Evolutionary conservation across 805 yeast species (phyloP).

Genomic region (Lachancea fermentati): DNA sequence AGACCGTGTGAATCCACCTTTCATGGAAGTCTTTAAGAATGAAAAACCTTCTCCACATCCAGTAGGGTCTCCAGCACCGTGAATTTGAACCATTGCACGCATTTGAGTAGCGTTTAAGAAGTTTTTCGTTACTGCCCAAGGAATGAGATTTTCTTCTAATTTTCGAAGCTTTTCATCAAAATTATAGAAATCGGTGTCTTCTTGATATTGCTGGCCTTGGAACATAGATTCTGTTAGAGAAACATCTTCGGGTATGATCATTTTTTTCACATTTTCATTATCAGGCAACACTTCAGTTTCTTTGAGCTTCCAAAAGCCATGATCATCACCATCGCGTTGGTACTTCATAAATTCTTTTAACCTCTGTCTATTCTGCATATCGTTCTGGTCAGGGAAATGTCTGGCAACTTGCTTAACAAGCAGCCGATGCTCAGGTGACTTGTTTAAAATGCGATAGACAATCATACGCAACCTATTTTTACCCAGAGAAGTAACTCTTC

Average conservation of each 20-base stretch:
- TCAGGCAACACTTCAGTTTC: conserved; percentile 59
- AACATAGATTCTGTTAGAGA: conserved; percentile 86
- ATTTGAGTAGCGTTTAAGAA: conserved; percentile 93
- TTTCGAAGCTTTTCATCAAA: conserved; percentile 47
- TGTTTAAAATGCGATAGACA: conserved; percentile 80
- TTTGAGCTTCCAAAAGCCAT: conserved; percentile 90
- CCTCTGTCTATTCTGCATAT: conserved; percentile 94
- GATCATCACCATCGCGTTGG: conserved; percentile 89
- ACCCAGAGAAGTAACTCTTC: conserved; percentile 89
- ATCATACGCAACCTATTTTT: conserved; percentile 91
- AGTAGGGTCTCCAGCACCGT: conserved; percentile 93
- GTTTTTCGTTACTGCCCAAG: conserved; percentile 92
- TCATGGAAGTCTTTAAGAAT: conserved; percentile 86
- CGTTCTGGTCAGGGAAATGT: conserved; percentile 96
- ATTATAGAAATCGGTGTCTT: conserved; percentile 63
- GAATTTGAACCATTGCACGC: conserved; percentile 91
- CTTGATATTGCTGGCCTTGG: conserved; percentile 81
- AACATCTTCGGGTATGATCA: conserved; percentile 90
- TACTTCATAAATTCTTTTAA: conserved; percentile 97
- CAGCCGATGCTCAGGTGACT: conserved; percentile 64
- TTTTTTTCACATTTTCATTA: conserved; percentile 69
- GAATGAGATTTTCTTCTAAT: conserved; percentile 78
- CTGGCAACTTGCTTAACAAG: conserved; percentile 81
- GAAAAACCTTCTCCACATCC: conserved; percentile 88
- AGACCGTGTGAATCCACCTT: conserved; percentile 70